These are phyloP conservation scores for Nicotiana benthamiana DNA, from an alignment of 257 asterid genomes.

Conservation along the genomic window DNA sequence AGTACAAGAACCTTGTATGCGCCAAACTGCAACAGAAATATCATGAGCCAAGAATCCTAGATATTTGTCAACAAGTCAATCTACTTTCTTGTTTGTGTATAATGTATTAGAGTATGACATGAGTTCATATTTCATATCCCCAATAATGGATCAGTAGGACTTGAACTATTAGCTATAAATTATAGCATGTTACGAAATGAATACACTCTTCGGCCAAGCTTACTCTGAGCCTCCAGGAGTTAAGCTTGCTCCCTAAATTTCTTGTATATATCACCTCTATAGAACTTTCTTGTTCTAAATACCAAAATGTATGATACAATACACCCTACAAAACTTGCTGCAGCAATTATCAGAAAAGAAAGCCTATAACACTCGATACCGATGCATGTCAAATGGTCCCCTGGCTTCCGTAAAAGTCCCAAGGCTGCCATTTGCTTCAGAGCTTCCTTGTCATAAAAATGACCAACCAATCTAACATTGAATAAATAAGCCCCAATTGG, in stretches of 20 bases:
- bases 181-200: conserved; percentile 2
- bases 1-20: background rate
- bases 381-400: conserved; percentile 30
- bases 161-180: background rate
- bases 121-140: background rate
- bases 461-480: conserved; percentile 41
- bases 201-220: background rate
- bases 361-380: conserved; percentile 38
- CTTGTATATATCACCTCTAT: conserved; percentile 45
- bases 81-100: background rate
- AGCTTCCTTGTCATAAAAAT: conserved; percentile 39
- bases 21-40: background rate
- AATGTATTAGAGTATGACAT: background rate
- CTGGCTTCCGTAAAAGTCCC: conserved; percentile 24
- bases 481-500: conserved; percentile 45
- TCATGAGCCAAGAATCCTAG: background rate
- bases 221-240: background rate
- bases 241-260: conserved; percentile 30
- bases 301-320: conserved; percentile 27
- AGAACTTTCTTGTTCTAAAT: conserved; percentile 41
- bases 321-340: conserved; percentile 29
- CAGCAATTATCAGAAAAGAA: conserved; percentile 37
- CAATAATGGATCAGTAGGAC: too few relatives aligned
- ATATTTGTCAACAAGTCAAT: background rate
- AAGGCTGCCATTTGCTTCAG: conserved; percentile 33